Percentiles rank a stretch among this genome's conserved stretches.
These are phyloP conservation scores for Celoporthe dispersa DNA, from an alignment of 2,329 filamentous ascomycete genomes.

Conservation along the genomic window DNA sequence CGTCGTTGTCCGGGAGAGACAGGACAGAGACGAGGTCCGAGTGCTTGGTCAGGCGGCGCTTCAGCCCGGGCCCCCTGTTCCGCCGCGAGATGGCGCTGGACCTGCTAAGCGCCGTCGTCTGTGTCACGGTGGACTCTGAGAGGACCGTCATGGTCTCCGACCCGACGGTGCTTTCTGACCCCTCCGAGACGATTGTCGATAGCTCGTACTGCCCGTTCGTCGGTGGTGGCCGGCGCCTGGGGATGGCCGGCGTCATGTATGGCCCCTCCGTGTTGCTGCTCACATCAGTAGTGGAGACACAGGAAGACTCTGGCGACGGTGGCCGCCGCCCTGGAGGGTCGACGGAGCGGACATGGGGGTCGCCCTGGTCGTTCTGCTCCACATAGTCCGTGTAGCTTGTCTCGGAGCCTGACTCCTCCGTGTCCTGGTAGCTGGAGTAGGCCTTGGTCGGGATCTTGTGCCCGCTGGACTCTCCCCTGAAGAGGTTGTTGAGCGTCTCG, in stretches of 20 bases:
- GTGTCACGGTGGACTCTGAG: slow-evolving; percentile 57
- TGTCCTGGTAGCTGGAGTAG: slow-evolving; percentile 54
- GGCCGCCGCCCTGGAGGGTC: slow-evolving; percentile 40
- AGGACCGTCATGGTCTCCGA: slow-evolving; percentile 57
- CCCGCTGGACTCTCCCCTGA: slow-evolving; percentile 62
- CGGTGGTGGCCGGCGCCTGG: slow-evolving; percentile 46
- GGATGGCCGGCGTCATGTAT: slow-evolving; percentile 32
- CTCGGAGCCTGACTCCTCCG: slow-evolving; percentile 36
- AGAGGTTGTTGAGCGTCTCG: slow-evolving; percentile 64
- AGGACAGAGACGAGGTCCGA: slow-evolving; percentile 93
- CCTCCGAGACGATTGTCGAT: slow-evolving; percentile 62
- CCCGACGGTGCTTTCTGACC: slow-evolving; percentile 48
- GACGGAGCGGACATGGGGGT: slow-evolving; percentile 39
- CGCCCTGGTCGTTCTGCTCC: slow-evolving; percentile 34
- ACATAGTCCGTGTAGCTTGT: slow-evolving; percentile 29
- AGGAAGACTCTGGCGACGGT: slow-evolving; percentile 39
- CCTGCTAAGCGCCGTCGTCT: slow-evolving; percentile 54
- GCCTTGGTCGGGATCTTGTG: slow-evolving; percentile 50
- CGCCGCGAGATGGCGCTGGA: slow-evolving; percentile 50
- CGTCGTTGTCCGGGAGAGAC: slow-evolving; percentile 67
- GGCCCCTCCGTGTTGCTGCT: slow-evolving; percentile 35
- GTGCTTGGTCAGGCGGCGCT: slow-evolving; percentile 83
- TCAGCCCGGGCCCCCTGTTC: slow-evolving; percentile 58
- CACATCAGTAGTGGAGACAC: slow-evolving; percentile 26
- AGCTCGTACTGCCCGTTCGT: slow-evolving; percentile 60